phyloP scores from a whole-genome alignment of 495 filamentous ascomycete genomes.

The Tetracladium marchalianum region DNA sequence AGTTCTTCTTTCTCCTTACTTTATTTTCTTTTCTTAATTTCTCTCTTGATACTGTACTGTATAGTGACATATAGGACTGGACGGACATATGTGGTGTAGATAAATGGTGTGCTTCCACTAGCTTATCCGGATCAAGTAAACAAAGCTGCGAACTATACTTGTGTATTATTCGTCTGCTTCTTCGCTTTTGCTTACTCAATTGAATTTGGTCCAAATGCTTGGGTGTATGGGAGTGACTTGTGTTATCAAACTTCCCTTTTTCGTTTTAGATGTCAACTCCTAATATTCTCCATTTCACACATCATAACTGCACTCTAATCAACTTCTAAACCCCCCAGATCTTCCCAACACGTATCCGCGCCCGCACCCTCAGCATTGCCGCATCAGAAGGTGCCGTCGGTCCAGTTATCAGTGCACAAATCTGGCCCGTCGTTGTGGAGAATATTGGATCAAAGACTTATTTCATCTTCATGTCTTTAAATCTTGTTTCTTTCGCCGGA shows the following conservation, averaged over 20 bases:
- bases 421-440: conserved; percentile 43
- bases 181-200: conserved; percentile 47
- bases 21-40: neutral
- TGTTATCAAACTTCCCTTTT: conserved; percentile 25
- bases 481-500: conserved; percentile 38
- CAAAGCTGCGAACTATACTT: conserved; percentile 35
- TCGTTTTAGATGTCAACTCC: conserved; percentile 64
- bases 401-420: conserved; percentile 37
- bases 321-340: conserved; percentile 35
- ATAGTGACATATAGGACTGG: no score
- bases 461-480: conserved; percentile 48
- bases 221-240: conserved; percentile 50
- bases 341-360: conserved; percentile 52
- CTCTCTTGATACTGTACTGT: neutral
- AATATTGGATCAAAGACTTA: conserved; percentile 45
- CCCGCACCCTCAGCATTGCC: conserved; percentile 30
- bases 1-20: conserved; percentile 36
- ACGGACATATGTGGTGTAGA: conserved; percentile 22
- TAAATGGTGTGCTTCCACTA: conserved; percentile 42
- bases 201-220: conserved; percentile 45
- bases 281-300: conserved; percentile 66
- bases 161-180: conserved; percentile 47
- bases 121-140: conserved; percentile 41
- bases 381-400: conserved; percentile 34
- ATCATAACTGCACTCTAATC: conserved; percentile 49